Conservation (phyloP, 108 stramenopile genomes). For the Conticribra guillardii region DNA sequence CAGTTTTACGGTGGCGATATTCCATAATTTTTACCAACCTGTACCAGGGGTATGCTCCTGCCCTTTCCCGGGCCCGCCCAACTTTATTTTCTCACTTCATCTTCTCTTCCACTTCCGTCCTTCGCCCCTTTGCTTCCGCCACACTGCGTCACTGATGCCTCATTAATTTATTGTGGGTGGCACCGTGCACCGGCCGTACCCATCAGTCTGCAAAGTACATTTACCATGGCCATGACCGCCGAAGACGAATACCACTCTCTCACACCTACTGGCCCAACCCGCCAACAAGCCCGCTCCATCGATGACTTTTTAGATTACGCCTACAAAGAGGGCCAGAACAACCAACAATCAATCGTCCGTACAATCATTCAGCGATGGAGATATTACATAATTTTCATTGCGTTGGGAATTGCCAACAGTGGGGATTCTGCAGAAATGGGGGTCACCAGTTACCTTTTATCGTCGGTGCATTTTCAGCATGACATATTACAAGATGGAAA, state of each 20-base stretch:
- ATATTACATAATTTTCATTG: conserved; percentile 65
- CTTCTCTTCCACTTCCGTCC: too few species aligned
- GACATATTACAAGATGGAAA: conserved; percentile 19
- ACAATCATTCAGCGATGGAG: conserved; percentile 45
- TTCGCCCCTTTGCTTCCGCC: too few species aligned
- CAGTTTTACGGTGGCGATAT: too few species aligned
- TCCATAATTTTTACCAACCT: too few species aligned
- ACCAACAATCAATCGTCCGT: background rate
- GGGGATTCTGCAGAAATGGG: conserved; percentile 48
- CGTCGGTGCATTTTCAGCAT: conserved; percentile 22
- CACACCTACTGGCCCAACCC: background rate
- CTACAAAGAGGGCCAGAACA: conserved; percentile 4
- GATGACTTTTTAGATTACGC: conserved; percentile 24
- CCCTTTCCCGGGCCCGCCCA: too few species aligned
- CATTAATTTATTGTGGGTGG: too few species aligned
- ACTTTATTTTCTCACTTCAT: too few species aligned
- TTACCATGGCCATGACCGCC: too few species aligned
- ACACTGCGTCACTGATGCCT: too few species aligned
- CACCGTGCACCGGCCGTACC: too few species aligned
- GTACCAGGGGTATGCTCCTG: too few species aligned
- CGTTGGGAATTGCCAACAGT: conserved; percentile 41
- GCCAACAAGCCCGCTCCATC: background rate
- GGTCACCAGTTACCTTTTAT: conserved; percentile 21
- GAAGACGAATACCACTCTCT: background rate
- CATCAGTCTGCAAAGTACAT: too few species aligned